Evolutionary conservation across 768 basidiomycete species (phyloP).

Genomic region (Mycena metata): DNA sequence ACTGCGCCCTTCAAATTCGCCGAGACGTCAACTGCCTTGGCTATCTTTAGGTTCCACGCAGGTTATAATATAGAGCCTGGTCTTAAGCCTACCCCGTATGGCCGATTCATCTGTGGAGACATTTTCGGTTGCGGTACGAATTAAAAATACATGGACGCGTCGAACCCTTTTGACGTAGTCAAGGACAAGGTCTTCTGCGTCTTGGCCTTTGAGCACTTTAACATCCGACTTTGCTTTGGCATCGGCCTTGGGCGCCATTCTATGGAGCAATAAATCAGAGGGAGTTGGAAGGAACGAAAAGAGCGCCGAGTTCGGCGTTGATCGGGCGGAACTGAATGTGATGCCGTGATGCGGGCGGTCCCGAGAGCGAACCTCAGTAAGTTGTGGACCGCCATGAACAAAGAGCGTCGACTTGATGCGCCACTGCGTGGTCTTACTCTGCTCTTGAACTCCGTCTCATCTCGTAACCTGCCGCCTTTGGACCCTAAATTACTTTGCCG

Average conservation of each 20-base stretch:
- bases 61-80: too few relatives aligned
- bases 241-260: conserved; percentile 61
- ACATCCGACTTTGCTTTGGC: conserved; percentile 59
- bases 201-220: conserved; percentile 81
- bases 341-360: neutral
- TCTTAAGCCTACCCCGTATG: conserved; percentile 77
- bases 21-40: conserved; percentile 72
- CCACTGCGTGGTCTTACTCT: conserved; percentile 1
- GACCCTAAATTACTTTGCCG: too few relatives aligned
- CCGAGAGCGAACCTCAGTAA: neutral
- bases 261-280: neutral
- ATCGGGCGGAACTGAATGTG: too few relatives aligned
- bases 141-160: conserved; percentile 14
- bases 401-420: neutral
- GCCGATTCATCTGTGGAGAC: conserved; percentile 84
- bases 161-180: conserved; percentile 83
- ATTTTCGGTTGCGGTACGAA: conserved; percentile 21
- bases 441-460: neutral
- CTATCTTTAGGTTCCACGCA: too few relatives aligned
- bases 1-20: conserved; percentile 91
- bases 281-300: too few relatives aligned
- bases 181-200: conserved; percentile 83
- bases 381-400: neutral
- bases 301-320: too few relatives aligned
- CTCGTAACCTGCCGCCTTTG: conserved; percentile 1